Evolutionary conservation across 257 asterid genomes (phyloP), one percentile per base, ranked within the genome.

Genomic region (Paulownia fortunei): DNA sequence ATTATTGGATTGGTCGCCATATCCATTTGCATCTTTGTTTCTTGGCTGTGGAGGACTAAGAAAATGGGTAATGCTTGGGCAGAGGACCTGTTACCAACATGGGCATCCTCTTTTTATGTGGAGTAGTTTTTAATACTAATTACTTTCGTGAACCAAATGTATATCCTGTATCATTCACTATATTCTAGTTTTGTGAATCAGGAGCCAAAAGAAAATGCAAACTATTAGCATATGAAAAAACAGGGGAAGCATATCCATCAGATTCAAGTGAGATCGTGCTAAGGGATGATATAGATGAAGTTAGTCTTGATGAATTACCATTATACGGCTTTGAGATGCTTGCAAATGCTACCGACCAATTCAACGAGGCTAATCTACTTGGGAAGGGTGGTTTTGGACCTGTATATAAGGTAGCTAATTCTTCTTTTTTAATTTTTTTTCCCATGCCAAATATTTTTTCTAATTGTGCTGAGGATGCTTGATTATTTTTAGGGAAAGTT

Each of bases 331-430:
- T 74, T 37, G 19, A 81, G 77, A 56, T 19, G 11, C 59, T 84
- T 36, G 79, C 72, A 34, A 78, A 56, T 9, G 88, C 88, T 7
- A 81, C 88, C 0, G 19, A 69, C 24, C 75, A 74, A 8, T 81
- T 84, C 10, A 46, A 51, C n/a, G 26, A 5, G 16, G 74, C 37
- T n/a, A 84, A 84, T 76, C 26, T 47, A 21, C 83, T 81, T 0
- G 88, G 88, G 32, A 46, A 64, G 60, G 88, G 85, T 32, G 83
- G 85, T 8, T 81, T 81, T 67, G 88, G 86, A 5, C 80, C 81
- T 12, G 84, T 81, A 26, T 78, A 68, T 21, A 74, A 65, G 69
- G 83, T 65, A 59, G 16, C 24, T 26, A 41, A 55, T 67, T 13
- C 6, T 30, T 32, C 5, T 24, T 18, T 13, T 56, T 0, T 6